A percentile compares a stretch with the other conserved stretches of the same genome.
Evolutionary conservation across 768 basidiomycete genomes (phyloP).

Genomic region (Phylloporus sp.): DNA sequence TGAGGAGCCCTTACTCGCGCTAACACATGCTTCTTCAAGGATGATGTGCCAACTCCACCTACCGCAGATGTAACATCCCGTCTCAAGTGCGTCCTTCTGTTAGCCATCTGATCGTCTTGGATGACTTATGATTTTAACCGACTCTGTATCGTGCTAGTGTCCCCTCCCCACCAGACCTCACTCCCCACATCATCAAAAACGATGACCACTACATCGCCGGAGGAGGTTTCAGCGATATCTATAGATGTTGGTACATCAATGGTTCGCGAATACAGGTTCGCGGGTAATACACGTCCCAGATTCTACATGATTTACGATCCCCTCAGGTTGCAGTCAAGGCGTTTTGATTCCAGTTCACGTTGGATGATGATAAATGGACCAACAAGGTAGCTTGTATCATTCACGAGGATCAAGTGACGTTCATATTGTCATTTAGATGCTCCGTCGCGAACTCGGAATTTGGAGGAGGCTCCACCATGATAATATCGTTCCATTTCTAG

Average conservation of each 20-base stretch:
- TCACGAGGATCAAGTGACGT: background rate
- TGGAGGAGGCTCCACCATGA: no score
- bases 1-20: no score
- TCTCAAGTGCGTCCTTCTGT: no score
- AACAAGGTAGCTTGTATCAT: background rate
- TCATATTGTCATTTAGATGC: background rate
- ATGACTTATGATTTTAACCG: no score
- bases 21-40: no score
- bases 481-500: no score
- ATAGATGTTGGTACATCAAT: background rate
- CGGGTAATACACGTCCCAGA: background rate
- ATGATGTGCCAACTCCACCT: no score
- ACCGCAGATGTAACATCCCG: no score
- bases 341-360: background rate
- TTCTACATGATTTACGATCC: background rate
- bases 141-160: background rate
- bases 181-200: background rate
- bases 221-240: slow-evolving; percentile 8
- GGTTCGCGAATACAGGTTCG: background rate
- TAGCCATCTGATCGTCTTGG: no score
- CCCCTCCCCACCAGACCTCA: slow-evolving; percentile 1
- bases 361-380: background rate
- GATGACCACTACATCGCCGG: background rate
- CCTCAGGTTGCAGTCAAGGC: slow-evolving; percentile 14
- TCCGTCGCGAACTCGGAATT: no score